Conservation (phyloP, 2,329 filamentous ascomycete species). For the Lithohypha guttulata region DNA sequence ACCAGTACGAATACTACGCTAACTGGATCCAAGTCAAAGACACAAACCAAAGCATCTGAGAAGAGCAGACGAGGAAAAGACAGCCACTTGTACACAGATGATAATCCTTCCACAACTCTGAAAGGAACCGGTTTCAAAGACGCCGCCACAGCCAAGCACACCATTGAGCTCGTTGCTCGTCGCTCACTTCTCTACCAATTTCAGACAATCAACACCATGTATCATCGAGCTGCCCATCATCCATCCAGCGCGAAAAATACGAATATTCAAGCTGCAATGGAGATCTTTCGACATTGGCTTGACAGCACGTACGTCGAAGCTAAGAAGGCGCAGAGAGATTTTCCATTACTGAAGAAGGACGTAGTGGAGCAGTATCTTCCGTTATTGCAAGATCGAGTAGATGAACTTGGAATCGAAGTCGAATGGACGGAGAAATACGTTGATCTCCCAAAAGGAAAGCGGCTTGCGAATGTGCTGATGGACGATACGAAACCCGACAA, state of each 20-base stretch:
- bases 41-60: not conserved
- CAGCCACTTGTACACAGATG: slow-evolving; percentile 7
- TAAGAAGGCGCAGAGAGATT: not conserved
- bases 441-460: not conserved
- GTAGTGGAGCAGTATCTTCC: not conserved
- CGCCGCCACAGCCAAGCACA: not conserved
- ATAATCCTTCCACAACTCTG: slow-evolving; percentile 6
- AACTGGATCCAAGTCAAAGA: not conserved
- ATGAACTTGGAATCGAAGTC: not conserved
- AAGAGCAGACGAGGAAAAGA: not conserved
- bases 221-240: slow-evolving; percentile 5
- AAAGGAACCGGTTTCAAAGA: slow-evolving; percentile 7
- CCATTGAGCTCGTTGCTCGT: not conserved
- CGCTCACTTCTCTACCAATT: slow-evolving; percentile 7
- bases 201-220: slow-evolving; percentile 9
- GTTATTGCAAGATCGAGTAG: not conserved
- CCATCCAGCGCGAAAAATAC: not conserved
- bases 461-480: slow-evolving; percentile 5
- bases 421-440: not conserved
- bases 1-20: not conserved
- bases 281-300: not conserved
- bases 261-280: slow-evolving; percentile 1
- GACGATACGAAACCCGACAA: not conserved
- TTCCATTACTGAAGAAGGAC: slow-evolving; percentile 7
- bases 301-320: not conserved